phyloP scores from a whole-genome alignment of 495 filamentous ascomycete species.

The Neurospora sp. region DNA sequence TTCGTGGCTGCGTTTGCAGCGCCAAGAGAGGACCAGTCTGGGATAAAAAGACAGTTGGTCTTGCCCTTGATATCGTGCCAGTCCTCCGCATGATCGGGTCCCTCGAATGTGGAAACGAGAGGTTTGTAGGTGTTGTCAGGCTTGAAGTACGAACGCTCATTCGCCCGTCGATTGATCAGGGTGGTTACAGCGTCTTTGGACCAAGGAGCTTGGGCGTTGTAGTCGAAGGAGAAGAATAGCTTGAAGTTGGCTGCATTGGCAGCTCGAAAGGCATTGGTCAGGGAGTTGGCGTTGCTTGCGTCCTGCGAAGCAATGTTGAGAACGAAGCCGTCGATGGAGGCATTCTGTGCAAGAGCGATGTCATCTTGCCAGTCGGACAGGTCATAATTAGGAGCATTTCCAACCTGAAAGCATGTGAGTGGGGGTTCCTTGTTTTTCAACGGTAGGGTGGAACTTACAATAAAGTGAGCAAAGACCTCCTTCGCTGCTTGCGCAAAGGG shows the following conservation, averaged over 20 bases:
- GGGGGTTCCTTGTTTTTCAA: neutral
- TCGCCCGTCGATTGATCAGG: constrained; percentile 37
- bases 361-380: constrained; percentile 43
- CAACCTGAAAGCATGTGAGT: constrained; percentile 3
- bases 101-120: constrained; percentile 49
- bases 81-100: constrained; percentile 15
- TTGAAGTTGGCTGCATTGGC: constrained; percentile 45
- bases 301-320: constrained; percentile 45
- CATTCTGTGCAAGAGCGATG: constrained; percentile 42
- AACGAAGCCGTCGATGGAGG: constrained; percentile 50
- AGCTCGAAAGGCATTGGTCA: constrained; percentile 44
- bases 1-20: constrained; percentile 2
- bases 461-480: constrained; percentile 18
- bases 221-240: constrained; percentile 54
- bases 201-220: constrained; percentile 30
- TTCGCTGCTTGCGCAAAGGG: constrained; percentile 9
- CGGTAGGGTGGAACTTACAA: constrained; percentile 2
- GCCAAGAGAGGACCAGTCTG: constrained; percentile 24
- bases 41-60: constrained; percentile 22
- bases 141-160: constrained; percentile 39
- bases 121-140: constrained; percentile 29
- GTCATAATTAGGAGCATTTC: constrained; percentile 33
- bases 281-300: constrained; percentile 33
- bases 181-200: constrained; percentile 31
- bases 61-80: constrained; percentile 21